Evolutionary conservation across 768 basidiomycete genomes (phyloP), one percentile per base, ranked within the genome.

Genomic region (Termitomyces sp.): DNA sequence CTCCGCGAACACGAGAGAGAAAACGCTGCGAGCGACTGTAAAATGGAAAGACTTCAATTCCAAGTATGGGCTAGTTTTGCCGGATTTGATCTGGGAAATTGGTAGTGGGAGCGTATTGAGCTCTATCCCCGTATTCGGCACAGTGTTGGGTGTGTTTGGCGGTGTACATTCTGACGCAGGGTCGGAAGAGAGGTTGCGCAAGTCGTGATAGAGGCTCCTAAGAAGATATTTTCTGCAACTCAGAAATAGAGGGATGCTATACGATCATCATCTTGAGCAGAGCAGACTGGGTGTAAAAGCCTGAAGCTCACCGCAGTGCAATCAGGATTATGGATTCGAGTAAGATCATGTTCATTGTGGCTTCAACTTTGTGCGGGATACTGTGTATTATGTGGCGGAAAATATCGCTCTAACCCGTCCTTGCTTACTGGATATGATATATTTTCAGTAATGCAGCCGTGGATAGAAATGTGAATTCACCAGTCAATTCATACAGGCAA

Each of bases 1-100:
- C 70, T 92, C 91, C 1, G 86, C 79, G 67, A 92, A 89, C 62
- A 84, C 86, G 32, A 83, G 69, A 0, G 88, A 79, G 62, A 94
- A 92, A 7, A 84, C 67, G 0, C 72, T 74, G 42, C 85, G 73
- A 0, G 90, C 77, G 0, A 89, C 64, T 3, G 68, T 66, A 0
- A 85, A 82, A 60, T 90, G 87, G 43, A 62, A 80, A 69, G 37
- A 52, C n/a, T 42, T 51, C 3, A 43, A 35, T 28, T 44, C 39
- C n/a, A 52, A 50, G 23, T 32, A 60, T 64, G 12, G 63, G 48
- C 14, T 58, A 46, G 28, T 61, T 61, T 55, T 62, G 53, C 25
- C 54, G 42, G 30, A 63, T 47, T 64, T 65, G 49, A 68, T 58
- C 56, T 72, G 67, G 21, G 65, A 72, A 4, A 68, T 59, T 6